These are phyloP conservation scores for Epichloe sp. DNA, from an alignment of 2,329 filamentous ascomycete species.

Conservation along the genomic window DNA sequence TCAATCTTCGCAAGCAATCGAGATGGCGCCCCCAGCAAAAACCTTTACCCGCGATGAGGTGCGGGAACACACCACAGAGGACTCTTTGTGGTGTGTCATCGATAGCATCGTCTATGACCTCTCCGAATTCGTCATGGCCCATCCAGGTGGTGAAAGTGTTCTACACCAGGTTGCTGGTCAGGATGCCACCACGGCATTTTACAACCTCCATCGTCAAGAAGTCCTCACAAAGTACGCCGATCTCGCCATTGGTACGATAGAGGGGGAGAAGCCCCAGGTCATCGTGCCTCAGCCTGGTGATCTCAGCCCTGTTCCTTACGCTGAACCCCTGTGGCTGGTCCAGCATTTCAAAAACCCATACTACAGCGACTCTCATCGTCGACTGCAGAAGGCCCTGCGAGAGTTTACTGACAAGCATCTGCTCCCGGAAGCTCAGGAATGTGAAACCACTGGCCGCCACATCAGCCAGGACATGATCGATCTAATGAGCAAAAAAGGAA, in stretches of 20 bases:
- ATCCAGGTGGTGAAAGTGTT: slow-evolving; percentile 71
- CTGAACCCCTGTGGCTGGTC: slow-evolving; percentile 71
- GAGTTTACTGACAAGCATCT: slow-evolving; percentile 61
- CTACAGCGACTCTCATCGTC: slow-evolving; percentile 61
- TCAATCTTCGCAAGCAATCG: not conserved
- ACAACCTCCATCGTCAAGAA: slow-evolving; percentile 85
- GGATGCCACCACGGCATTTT: slow-evolving; percentile 73
- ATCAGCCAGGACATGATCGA: slow-evolving; percentile 64
- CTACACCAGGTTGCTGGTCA: slow-evolving; percentile 68
- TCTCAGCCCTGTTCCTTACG: slow-evolving; percentile 67
- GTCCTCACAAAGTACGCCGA: slow-evolving; percentile 69
- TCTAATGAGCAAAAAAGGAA: slow-evolving; percentile 59
- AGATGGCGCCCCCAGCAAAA: slow-evolving; percentile 29
- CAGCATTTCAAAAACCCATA: slow-evolving; percentile 68
- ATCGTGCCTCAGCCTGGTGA: slow-evolving; percentile 57
- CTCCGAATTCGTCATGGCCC: slow-evolving; percentile 71
- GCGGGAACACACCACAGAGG: slow-evolving; percentile 60
- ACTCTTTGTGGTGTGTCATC: slow-evolving; percentile 72
- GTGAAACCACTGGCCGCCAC: slow-evolving; percentile 60
- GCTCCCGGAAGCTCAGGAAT: slow-evolving; percentile 60
- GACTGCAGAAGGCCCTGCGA: slow-evolving; percentile 55
- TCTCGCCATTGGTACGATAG: slow-evolving; percentile 62
- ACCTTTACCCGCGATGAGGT: slow-evolving; percentile 52
- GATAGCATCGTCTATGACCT: slow-evolving; percentile 82
- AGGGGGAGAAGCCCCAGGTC: slow-evolving; percentile 63